Evolutionary conservation across 2,329 filamentous ascomycete species (phyloP).

Genomic region (Raffaelea albimanens): DNA sequence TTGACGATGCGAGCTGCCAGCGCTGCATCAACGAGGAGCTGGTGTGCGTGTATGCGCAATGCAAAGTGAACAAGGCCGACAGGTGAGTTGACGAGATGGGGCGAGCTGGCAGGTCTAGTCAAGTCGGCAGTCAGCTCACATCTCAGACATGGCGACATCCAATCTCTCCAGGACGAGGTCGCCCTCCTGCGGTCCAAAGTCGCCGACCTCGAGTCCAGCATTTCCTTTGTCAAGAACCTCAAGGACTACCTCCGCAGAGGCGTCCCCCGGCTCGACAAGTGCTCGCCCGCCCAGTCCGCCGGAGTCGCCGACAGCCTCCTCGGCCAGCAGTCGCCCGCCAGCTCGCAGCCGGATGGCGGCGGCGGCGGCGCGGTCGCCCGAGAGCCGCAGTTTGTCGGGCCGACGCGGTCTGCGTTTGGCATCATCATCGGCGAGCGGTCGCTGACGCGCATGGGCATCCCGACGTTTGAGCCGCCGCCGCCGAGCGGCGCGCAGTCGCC

Average conservation of each 20-base stretch:
- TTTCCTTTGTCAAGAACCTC: neutral
- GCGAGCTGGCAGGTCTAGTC: too few species aligned
- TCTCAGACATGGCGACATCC: neutral
- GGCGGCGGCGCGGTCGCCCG: neutral
- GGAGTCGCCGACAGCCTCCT: neutral
- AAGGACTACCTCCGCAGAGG: neutral
- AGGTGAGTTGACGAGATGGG: too few species aligned
- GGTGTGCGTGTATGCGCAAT: constrained; percentile 17
- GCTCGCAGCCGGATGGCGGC: neutral
- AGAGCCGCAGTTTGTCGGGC: constrained; percentile 1
- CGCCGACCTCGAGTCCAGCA: neutral
- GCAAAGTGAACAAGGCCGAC: constrained; percentile 3
- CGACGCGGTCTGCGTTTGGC: neutral
- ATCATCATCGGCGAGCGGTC: neutral
- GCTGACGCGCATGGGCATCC: neutral
- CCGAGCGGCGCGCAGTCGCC: neutral
- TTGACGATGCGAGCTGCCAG: constrained; percentile 1
- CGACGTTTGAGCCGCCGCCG: neutral
- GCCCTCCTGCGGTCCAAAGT: neutral
- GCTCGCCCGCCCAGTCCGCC: too few species aligned
- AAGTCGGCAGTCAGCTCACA: neutral
- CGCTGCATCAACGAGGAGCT: constrained; percentile 1
- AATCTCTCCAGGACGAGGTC: neutral
- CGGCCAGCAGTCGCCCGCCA: neutral
- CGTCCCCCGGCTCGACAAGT: too few species aligned